Evolutionary conservation across 2,329 filamentous ascomycete genomes (phyloP).

Genomic region (Chalaropsis ovoidea): DNA sequence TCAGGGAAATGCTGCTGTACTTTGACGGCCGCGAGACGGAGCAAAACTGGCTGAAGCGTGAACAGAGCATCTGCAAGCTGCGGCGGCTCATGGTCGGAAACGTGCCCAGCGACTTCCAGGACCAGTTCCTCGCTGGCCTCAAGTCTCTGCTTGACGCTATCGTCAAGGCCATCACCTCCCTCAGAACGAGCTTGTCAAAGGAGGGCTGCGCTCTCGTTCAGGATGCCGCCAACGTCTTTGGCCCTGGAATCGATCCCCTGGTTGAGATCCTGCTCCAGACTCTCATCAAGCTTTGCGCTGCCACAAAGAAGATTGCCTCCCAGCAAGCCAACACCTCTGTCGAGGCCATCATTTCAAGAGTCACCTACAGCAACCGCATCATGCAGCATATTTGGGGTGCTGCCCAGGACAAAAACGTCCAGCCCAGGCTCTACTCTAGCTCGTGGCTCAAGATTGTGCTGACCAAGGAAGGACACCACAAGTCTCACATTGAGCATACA

Average conservation of each 20-base stretch:
- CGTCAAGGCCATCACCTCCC: constrained; percentile 69
- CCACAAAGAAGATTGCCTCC: constrained; percentile 85
- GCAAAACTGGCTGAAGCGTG: constrained; percentile 79
- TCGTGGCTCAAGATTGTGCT: constrained; percentile 79
- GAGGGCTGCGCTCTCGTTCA: constrained; percentile 77
- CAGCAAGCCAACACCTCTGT: constrained; percentile 73
- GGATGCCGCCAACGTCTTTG: constrained; percentile 67
- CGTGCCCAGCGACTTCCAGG: constrained; percentile 63
- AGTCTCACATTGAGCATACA: constrained; percentile 69
- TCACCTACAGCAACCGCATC: constrained; percentile 68
- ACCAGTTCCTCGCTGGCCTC: constrained; percentile 58
- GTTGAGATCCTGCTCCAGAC: constrained; percentile 82
- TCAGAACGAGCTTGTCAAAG: constrained; percentile 82
- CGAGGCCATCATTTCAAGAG: constrained; percentile 67
- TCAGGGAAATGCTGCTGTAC: constrained; percentile 66
- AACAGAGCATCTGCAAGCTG: constrained; percentile 67
- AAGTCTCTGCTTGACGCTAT: constrained; percentile 76
- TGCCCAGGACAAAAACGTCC: constrained; percentile 85
- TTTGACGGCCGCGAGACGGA: constrained; percentile 88
- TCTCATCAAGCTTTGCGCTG: constrained; percentile 78
- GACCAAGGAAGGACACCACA: constrained; percentile 66
- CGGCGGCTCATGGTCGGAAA: constrained; percentile 76
- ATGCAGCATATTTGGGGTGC: constrained; percentile 78
- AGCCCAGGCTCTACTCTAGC: constrained; percentile 66
- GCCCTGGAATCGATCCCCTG: constrained; percentile 73